These are phyloP conservation scores for Aspergillus novofumigatus DNA, from an alignment of 2,329 filamentous ascomycete species.

Conservation along the genomic window DNA sequence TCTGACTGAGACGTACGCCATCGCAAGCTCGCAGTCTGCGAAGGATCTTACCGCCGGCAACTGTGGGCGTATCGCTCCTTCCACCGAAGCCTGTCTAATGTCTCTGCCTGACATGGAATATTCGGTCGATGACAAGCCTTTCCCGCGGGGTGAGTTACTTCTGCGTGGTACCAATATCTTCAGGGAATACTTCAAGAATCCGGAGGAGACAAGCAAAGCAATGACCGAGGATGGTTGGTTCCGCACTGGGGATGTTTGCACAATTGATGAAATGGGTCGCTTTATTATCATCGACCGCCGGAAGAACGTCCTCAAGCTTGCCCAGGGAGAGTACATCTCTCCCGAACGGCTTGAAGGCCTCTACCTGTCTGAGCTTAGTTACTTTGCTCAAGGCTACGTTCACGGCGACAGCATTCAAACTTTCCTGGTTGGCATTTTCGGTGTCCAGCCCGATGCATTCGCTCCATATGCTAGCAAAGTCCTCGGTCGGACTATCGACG, in stretches of 20 bases:
- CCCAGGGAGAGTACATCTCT: slow-evolving; percentile 96
- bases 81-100: slow-evolving; percentile 71
- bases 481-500: slow-evolving; percentile 61
- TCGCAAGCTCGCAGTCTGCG: slow-evolving; percentile 63
- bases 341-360: slow-evolving; percentile 97
- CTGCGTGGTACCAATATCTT: slow-evolving; percentile 78
- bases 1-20: slow-evolving; percentile 87
- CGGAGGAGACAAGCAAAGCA: slow-evolving; percentile 77
- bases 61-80: slow-evolving; percentile 68
- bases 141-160: slow-evolving; percentile 85
- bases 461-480: slow-evolving; percentile 75
- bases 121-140: slow-evolving; percentile 76
- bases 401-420: slow-evolving; percentile 85
- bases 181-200: slow-evolving; percentile 83
- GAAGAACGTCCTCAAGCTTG: slow-evolving; percentile 98
- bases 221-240: slow-evolving; percentile 93
- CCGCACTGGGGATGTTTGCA: slow-evolving; percentile 87
- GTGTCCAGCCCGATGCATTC: slow-evolving; percentile 79
- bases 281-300: slow-evolving; percentile 92
- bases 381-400: slow-evolving; percentile 77
- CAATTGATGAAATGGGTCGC: slow-evolving; percentile 78
- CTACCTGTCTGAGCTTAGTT: slow-evolving; percentile 74
- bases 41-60: slow-evolving; percentile 74
- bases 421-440: slow-evolving; percentile 79
- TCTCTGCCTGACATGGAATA: slow-evolving; percentile 96